Base-by-base conservation (phyloP, 129 eudicot species). In the Tagetes patula region DNA sequence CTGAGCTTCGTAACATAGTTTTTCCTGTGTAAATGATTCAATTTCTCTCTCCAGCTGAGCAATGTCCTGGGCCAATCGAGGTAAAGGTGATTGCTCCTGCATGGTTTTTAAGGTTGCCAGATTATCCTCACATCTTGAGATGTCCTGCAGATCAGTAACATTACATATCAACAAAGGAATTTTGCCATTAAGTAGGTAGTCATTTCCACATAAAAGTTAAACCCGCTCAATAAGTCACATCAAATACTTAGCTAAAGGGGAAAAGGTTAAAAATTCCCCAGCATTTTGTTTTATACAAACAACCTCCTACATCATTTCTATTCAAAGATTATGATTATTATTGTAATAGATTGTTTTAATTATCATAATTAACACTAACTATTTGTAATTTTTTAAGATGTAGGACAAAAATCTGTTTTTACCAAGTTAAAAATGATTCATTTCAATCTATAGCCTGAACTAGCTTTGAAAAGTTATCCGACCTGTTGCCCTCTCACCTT, bases 1-100 rank as follows among this genome's bases (percentile, higher is more conserved):
- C 83, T 94, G 99, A 65, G 99, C 97, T 85, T 94, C 99, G 62
- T 90, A 94, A 75, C 99, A 94, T 61, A 90, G 74, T 60, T 88
- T 94, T 66, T 94, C 97, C 69, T 88, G 99, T n/a, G 91, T 75
- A 73, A 82, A 86, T 54, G 75, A 63, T 62, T 94, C 97, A 33
- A 94, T 77, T 72, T 94, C 96, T 50, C 90, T 90, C 76, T 90
- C 97, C 61, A 90, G 84, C 48, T 91, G 87, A 49, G 88, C 77
- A 72, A 90, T 86, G 34, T 88, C 93, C 76, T 74, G 88, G 47
- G 74, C 87, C 74, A 94, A 65, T 75, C 92, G 96, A 37, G 90
- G 89, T 4, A 92, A 85, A 73, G 93, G 89, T 77, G 97, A 59
- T 75, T 86, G 97, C 77, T 71, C 91, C 59, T 74, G 91, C 96